phyloP scores from a whole-genome alignment of 2,329 filamentous ascomycete species.

The Neoscytalidium dimidiatum region DNA sequence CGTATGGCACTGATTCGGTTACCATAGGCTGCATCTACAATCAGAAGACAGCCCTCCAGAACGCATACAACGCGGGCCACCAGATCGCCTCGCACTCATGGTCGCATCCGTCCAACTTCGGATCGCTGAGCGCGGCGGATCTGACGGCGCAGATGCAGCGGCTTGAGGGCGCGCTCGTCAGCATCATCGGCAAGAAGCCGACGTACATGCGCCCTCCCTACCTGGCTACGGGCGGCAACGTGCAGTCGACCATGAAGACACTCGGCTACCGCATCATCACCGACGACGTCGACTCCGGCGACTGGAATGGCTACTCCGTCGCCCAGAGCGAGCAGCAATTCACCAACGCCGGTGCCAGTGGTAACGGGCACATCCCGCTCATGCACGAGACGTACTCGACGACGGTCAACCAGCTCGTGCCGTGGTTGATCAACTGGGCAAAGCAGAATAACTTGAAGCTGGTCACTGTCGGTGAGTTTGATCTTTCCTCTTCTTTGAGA shows the following conservation, averaged over 20 bases:
- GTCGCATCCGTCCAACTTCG: conserved; percentile 36
- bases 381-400: conserved; percentile 39
- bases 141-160: conserved; percentile 35
- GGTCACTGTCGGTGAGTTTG: conserved; percentile 36
- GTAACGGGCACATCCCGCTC: conserved; percentile 37
- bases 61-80: conserved; percentile 35
- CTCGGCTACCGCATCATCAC: conserved; percentile 39
- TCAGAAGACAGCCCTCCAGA: conserved; percentile 33
- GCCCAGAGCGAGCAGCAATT: conserved; percentile 36
- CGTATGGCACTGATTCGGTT: background rate
- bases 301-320: conserved; percentile 36
- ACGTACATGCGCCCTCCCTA: conserved; percentile 42
- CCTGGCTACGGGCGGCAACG: conserved; percentile 34
- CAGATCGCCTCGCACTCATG: conserved; percentile 40
- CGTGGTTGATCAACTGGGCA: conserved; percentile 40
- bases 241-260: conserved; percentile 35
- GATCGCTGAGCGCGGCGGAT: conserved; percentile 31
- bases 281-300: conserved; percentile 35
- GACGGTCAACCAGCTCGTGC: conserved; percentile 36
- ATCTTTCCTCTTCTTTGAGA: background rate
- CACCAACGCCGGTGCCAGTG: conserved; percentile 32
- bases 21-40: conserved; percentile 37
- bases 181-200: conserved; percentile 39
- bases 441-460: conserved; percentile 38
- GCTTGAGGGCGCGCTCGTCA: conserved; percentile 36